A percentile compares a stretch with the other conserved stretches of the same genome.
These are phyloP conservation scores for Xylaria sp. DNA, from an alignment of 2,329 filamentous ascomycete species.

Conservation along the genomic window DNA sequence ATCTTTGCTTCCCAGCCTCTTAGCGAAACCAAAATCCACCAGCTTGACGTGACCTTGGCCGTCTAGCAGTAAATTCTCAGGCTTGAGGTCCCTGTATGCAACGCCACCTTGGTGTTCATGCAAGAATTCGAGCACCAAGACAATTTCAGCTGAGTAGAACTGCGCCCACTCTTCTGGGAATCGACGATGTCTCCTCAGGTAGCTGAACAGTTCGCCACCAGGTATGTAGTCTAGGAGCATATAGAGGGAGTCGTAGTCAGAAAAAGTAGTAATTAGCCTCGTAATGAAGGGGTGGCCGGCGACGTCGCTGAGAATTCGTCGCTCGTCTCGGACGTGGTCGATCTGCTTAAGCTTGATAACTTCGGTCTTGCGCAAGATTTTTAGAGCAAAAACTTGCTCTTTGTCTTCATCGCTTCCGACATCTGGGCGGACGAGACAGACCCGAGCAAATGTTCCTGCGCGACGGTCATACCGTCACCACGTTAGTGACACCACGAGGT, in stretches of 20 bases:
- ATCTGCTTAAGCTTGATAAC: slow-evolving; percentile 86
- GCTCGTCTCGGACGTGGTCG: slow-evolving; percentile 87
- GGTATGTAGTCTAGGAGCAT: slow-evolving; percentile 87
- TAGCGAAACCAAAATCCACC: slow-evolving; percentile 88
- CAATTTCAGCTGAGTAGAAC: slow-evolving; percentile 87
- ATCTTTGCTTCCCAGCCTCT: slow-evolving; percentile 72
- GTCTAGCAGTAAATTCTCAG: slow-evolving; percentile 84
- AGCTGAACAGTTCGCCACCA: slow-evolving; percentile 86
- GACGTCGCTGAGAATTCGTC: slow-evolving; percentile 79
- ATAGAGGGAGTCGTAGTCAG: slow-evolving; percentile 81
- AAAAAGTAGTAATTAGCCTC: slow-evolving; percentile 80
- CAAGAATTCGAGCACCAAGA: slow-evolving; percentile 81
- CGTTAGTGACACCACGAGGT: slow-evolving; percentile 17
- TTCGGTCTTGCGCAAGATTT: slow-evolving; percentile 78
- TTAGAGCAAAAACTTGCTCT: slow-evolving; percentile 80
- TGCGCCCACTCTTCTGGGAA: slow-evolving; percentile 83
- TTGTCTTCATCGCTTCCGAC: slow-evolving; percentile 64
- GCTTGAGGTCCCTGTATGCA: slow-evolving; percentile 84
- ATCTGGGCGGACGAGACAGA: slow-evolving; percentile 78
- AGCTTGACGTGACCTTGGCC: slow-evolving; percentile 82
- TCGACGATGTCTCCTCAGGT: slow-evolving; percentile 78
- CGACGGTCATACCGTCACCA: slow-evolving; percentile 9
- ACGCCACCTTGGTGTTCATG: slow-evolving; percentile 82
- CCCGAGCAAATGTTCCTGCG: slow-evolving; percentile 81
- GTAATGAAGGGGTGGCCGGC: slow-evolving; percentile 88